phyloP scores from a whole-genome alignment of 2,329 filamentous ascomycete genomes.

The Colletotrichum cordylinicola region DNA sequence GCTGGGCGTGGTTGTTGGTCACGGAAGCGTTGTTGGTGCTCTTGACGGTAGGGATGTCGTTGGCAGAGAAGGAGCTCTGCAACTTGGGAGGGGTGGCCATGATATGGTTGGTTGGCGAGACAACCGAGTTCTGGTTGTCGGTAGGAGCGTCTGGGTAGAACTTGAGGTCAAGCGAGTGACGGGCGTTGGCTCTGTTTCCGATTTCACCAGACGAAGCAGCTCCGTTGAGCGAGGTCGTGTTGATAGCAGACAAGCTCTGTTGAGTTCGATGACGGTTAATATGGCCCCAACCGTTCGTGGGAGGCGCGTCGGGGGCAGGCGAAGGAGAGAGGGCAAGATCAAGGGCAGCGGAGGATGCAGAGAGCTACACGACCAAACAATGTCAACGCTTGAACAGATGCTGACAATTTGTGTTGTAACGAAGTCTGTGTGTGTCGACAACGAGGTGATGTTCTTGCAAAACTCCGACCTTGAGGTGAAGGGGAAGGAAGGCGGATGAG shows the following conservation, averaged over 20 bases:
- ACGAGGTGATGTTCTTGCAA: slow-evolving; percentile 1
- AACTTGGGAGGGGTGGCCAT: slow-evolving; percentile 75
- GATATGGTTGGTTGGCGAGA: slow-evolving; percentile 53
- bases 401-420: slow-evolving; percentile 22
- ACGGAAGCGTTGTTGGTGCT: slow-evolving; percentile 49
- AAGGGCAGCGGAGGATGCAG: slow-evolving; percentile 80
- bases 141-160: slow-evolving; percentile 52
- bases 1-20: slow-evolving; percentile 65
- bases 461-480: background rate
- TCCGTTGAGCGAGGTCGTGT: slow-evolving; percentile 41
- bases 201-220: slow-evolving; percentile 48
- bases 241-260: slow-evolving; percentile 60
- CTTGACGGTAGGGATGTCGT: slow-evolving; percentile 87
- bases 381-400: slow-evolving; percentile 33
- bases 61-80: slow-evolving; percentile 88
- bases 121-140: slow-evolving; percentile 41
- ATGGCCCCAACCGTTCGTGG: slow-evolving; percentile 62
- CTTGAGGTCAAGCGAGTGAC: slow-evolving; percentile 64
- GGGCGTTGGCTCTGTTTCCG: slow-evolving; percentile 52
- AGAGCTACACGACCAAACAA: slow-evolving; percentile 62
- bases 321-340: slow-evolving; percentile 78
- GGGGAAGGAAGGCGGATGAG: background rate
- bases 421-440: slow-evolving; percentile 4
- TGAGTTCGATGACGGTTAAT: slow-evolving; percentile 73
- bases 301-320: slow-evolving; percentile 61